Conservation (phyloP, 23 red algal species). For the Gracilaria domingensis region DNA sequence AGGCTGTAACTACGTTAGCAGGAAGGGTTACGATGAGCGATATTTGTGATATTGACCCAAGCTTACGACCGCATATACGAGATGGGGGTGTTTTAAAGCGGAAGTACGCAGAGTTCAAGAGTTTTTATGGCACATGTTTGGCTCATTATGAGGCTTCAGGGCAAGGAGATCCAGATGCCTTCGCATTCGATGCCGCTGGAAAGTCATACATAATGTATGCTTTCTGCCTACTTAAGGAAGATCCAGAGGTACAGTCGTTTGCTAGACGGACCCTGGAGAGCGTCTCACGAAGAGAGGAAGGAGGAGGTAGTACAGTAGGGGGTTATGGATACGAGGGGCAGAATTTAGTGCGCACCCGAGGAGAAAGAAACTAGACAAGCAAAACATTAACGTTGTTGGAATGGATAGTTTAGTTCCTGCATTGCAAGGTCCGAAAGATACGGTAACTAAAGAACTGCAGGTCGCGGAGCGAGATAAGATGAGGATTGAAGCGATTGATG, state of each 20-base stretch:
- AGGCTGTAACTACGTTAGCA: neutral
- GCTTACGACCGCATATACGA: neutral
- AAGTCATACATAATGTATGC: slow-evolving; percentile 16
- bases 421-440: too few species aligned
- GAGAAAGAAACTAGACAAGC: too few species aligned
- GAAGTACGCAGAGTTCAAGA: slow-evolving; percentile 15
- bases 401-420: too few species aligned
- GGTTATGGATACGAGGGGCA: too few species aligned
- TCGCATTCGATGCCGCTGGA: neutral
- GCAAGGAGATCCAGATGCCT: neutral
- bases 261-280: too few species aligned
- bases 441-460: too few species aligned
- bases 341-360: too few species aligned
- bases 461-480: too few species aligned
- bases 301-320: too few species aligned
- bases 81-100: neutral
- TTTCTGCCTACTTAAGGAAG: neutral
- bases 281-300: too few species aligned
- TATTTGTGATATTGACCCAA: neutral
- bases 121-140: slow-evolving; percentile 8
- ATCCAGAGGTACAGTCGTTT: neutral
- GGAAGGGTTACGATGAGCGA: neutral
- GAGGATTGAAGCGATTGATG: too few species aligned
- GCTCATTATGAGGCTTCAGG: slow-evolving; percentile 4
- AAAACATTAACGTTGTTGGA: too few species aligned